Base-by-base conservation (phyloP, 2,329 filamentous ascomycete genomes). In the Rhynchosporium agropyri region DNA sequence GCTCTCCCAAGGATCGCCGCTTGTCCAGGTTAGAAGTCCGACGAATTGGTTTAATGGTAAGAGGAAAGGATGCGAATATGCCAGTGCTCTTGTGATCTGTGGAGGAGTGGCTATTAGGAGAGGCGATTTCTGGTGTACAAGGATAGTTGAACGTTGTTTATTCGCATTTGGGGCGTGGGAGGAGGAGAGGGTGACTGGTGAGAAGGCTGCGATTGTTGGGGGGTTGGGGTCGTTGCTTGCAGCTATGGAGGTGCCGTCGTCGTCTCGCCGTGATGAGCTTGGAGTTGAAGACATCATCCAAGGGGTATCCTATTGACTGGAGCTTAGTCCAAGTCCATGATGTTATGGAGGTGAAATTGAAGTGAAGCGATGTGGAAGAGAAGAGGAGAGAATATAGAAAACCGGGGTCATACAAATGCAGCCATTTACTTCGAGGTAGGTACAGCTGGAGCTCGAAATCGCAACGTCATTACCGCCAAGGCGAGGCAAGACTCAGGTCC, bases 101-200 rank as follows among this genome's bases (percentile, higher is more conserved):
- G 95, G 95, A 49, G 95, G 95, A 9, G 95, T 99, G 15, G 94
- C 92, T 64, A 96, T 88, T 20, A 99, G 83, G 51, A 99, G 79
- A 10, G 95, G 95, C 15, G 92, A 97, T 78, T 98, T 99, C 76
- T 97, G 94, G 77, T 98, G 93, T 26, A 99, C 93, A 70, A 98
- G 87, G 70, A 99, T 93, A 62, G 92, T 96, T 20, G 92, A 96
- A 51, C 91, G 87, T 66, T 94, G 89, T 73, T 90, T 89, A 48
- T 87, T 86, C 43, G 87, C 84, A 10, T 84, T 82, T 38, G 83
- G 80, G 63, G 81, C 79, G 60, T 80, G 81, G 53, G 89, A 89
- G 69, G 92, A 84, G 28, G 89, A 89, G 69, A 93, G 84, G 28
- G 89, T 91, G 28, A 89, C 84, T 38, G 95, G 93, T 4, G 94